These are phyloP conservation scores for Scutellaria galericulata DNA, from an alignment of 257 asterid genomes.

Conservation along the genomic window DNA sequence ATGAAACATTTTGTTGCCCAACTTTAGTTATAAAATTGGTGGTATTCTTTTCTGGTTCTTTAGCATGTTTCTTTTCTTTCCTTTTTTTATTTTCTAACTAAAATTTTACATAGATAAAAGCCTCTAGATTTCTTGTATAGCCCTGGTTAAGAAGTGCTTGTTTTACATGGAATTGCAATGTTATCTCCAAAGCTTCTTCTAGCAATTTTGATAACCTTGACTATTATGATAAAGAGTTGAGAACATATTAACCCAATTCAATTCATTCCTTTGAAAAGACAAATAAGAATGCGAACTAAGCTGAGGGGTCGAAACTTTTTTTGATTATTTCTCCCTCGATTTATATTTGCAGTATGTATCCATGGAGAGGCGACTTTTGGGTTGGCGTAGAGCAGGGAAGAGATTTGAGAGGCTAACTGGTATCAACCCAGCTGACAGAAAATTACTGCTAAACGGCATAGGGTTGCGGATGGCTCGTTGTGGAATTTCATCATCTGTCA, in stretches of 20 bases:
- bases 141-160: background rate
- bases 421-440: constrained; percentile 85
- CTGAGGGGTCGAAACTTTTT: background rate
- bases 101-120: background rate
- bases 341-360: constrained; percentile 65
- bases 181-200: background rate
- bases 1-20: no score
- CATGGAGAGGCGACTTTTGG: constrained; percentile 84
- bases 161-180: constrained; percentile 11
- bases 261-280: background rate
- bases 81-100: background rate
- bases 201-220: constrained; percentile 1
- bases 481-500: constrained; percentile 72
- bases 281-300: background rate
- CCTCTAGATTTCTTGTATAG: background rate
- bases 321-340: constrained; percentile 22
- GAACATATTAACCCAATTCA: background rate
- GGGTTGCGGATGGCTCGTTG: constrained; percentile 86
- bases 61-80: no score
- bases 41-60: no score
- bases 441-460: constrained; percentile 67
- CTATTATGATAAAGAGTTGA: constrained; percentile 1
- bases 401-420: constrained; percentile 87
- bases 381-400: constrained; percentile 79
- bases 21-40: no score